Percentiles rank a stretch among this genome's conserved stretches.
Evolutionary conservation across 169 alveolate species (phyloP).

Genomic region (Miamiensis avidus): DNA sequence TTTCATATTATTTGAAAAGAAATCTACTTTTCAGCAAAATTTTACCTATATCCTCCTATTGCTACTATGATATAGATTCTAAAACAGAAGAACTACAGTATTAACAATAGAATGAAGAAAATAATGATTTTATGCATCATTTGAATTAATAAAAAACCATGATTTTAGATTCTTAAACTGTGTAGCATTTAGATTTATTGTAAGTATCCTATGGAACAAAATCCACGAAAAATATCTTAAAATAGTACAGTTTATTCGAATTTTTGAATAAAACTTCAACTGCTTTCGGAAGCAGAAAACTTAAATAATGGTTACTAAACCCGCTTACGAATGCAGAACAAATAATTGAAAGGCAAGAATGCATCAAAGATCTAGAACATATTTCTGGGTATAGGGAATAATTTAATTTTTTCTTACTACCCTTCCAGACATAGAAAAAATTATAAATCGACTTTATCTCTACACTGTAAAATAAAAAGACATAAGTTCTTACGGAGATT

Average conservation of each 20-base stretch:
- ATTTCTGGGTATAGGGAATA: background rate
- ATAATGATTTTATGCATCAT: too few species aligned
- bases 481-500: background rate
- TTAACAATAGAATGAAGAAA: background rate
- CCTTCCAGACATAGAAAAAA: background rate
- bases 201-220: background rate
- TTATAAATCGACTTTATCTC: background rate
- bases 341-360: background rate
- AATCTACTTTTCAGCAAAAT: background rate
- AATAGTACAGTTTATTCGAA: background rate
- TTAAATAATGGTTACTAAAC: background rate
- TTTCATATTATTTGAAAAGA: background rate
- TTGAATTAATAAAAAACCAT: too few species aligned
- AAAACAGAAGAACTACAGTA: too few species aligned
- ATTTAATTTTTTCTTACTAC: background rate
- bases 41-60: background rate
- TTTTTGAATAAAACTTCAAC: background rate
- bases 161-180: background rate
- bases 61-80: background rate
- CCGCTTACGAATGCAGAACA: background rate
- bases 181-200: background rate
- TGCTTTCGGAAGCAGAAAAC: background rate
- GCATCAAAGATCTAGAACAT: background rate
- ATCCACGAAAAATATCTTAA: background rate
- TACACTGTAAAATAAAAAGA: background rate